These are phyloP conservation scores for Friedmanniomyces endolithicus DNA, from an alignment of 495 filamentous ascomycete genomes.

Conservation along the genomic window DNA sequence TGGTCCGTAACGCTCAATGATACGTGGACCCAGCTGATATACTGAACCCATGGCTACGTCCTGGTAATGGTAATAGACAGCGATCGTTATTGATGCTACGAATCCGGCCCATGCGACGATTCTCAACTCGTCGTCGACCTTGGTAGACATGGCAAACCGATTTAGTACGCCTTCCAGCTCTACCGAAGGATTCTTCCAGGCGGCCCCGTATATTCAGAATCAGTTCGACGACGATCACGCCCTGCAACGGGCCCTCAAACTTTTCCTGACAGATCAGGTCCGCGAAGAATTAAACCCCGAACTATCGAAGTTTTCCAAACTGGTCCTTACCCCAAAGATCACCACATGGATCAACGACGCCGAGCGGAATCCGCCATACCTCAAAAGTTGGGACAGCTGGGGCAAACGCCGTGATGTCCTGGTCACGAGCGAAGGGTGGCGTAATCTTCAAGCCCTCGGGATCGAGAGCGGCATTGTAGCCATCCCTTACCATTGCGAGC, in stretches of 20 bases:
- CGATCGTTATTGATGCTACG: no score
- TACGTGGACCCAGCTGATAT: no score
- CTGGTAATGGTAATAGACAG: no score
- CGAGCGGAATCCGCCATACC: slow-evolving; percentile 44
- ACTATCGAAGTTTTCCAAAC: slow-evolving; percentile 15
- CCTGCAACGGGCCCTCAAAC: slow-evolving; percentile 2
- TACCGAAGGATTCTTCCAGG: slow-evolving; percentile 22
- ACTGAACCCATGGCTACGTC: no score
- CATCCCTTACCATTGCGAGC: slow-evolving; percentile 39
- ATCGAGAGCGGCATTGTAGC: slow-evolving; percentile 43
- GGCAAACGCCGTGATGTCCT: slow-evolving; percentile 38
- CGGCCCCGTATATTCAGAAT: slow-evolving; percentile 10
- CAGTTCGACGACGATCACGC: slow-evolving; percentile 16
- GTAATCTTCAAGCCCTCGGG: slow-evolving; percentile 41
- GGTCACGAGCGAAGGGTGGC: slow-evolving; percentile 46
- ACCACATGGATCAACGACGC: slow-evolving; percentile 44
- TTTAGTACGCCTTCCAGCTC: slow-evolving; percentile 12
- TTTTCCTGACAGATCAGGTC: slow-evolving; percentile 6
- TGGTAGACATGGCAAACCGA: neutral
- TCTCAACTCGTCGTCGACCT: no score
- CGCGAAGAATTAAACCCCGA: neutral
- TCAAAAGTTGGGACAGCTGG: slow-evolving; percentile 41
- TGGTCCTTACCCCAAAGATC: slow-evolving; percentile 27
- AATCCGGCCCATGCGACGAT: no score
- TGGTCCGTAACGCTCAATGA: no score